Evolutionary conservation across 2,329 filamentous ascomycete species (phyloP).

Genomic region (Cercospora beticola): DNA sequence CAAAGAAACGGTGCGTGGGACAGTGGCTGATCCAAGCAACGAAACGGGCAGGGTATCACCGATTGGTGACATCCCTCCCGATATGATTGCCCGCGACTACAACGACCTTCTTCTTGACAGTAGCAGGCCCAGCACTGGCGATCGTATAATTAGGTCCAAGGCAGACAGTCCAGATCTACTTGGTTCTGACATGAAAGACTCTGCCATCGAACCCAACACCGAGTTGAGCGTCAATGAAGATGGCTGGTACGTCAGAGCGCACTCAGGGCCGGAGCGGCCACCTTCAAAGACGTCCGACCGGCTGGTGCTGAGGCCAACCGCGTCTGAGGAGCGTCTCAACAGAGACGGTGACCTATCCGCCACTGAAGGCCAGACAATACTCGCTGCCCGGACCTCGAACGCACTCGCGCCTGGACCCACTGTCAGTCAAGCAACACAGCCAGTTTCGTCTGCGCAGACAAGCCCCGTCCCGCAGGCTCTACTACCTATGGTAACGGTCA

Average conservation of each 20-base stretch:
- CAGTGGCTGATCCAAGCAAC: constrained; percentile 24
- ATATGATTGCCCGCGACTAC: constrained; percentile 7
- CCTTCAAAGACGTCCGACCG: constrained; percentile 28
- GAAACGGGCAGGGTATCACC: constrained; percentile 29
- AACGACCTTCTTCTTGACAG: constrained; percentile 11
- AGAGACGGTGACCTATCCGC: constrained; percentile 16
- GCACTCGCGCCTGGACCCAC: not conserved
- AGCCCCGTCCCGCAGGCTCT: constrained; percentile 25
- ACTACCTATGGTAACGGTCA: constrained; percentile 18
- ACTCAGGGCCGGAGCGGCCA: constrained; percentile 21
- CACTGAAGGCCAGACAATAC: constrained; percentile 12
- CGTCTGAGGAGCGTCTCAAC: constrained; percentile 32
- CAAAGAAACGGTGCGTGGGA: constrained; percentile 30
- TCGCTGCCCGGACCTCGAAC: constrained; percentile 13
- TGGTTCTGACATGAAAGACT: constrained; percentile 28
- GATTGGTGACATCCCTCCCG: constrained; percentile 25
- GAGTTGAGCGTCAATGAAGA: constrained; percentile 29
- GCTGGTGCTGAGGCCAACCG: constrained; percentile 36
- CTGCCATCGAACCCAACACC: constrained; percentile 29
- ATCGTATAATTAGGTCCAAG: constrained; percentile 30
- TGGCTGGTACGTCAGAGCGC: constrained; percentile 28
- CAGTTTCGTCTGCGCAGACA: not conserved
- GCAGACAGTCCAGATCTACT: constrained; percentile 16
- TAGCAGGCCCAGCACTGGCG: constrained; percentile 36
- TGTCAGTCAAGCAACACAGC: not conserved